These are phyloP conservation scores for Kodamaea neixiangensis DNA, from an alignment of 805 yeast genomes.

Conservation along the genomic window DNA sequence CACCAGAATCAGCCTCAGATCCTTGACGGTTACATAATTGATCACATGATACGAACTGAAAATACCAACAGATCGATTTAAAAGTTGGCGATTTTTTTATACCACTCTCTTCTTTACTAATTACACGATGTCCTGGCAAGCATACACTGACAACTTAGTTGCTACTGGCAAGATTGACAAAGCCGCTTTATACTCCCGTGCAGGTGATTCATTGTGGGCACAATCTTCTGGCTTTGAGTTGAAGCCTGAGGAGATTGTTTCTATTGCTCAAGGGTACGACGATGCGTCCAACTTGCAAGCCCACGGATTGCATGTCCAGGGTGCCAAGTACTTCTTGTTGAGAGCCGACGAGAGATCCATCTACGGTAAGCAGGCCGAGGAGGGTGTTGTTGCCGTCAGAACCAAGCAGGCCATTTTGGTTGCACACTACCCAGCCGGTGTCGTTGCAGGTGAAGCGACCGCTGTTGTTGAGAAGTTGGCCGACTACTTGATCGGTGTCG, in stretches of 20 bases:
- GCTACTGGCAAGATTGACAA: constrained; percentile 87
- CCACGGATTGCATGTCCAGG: constrained; percentile 81
- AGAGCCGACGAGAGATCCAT: constrained; percentile 91
- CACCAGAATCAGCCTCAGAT: constrained; percentile 1
- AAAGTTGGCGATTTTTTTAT: constrained; percentile 5
- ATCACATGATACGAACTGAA: too few relatives aligned
- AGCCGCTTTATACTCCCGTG: constrained; percentile 91
- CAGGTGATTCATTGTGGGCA: constrained; percentile 96
- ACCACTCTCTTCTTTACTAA: neutral
- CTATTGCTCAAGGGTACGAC: constrained; percentile 75
- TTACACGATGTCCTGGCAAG: constrained; percentile 43
- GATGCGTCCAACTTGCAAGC: constrained; percentile 80
- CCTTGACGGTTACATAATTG: constrained; percentile 1
- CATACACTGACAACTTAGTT: constrained; percentile 91
- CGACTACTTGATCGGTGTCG: constrained; percentile 86
- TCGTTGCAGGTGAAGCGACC: constrained; percentile 94
- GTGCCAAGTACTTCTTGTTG: constrained; percentile 83
- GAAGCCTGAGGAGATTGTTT: constrained; percentile 68
- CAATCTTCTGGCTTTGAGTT: constrained; percentile 67
- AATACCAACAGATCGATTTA: constrained; percentile 1
- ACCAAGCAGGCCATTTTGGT: constrained; percentile 89
- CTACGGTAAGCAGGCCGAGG: constrained; percentile 87
- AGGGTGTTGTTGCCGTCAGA: constrained; percentile 88
- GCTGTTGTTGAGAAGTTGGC: constrained; percentile 93
- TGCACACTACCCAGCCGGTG: constrained; percentile 92